These are phyloP conservation scores for Suaeda aralocaspica DNA, from an alignment of 148 eudicot genomes.

Conservation along the genomic window DNA sequence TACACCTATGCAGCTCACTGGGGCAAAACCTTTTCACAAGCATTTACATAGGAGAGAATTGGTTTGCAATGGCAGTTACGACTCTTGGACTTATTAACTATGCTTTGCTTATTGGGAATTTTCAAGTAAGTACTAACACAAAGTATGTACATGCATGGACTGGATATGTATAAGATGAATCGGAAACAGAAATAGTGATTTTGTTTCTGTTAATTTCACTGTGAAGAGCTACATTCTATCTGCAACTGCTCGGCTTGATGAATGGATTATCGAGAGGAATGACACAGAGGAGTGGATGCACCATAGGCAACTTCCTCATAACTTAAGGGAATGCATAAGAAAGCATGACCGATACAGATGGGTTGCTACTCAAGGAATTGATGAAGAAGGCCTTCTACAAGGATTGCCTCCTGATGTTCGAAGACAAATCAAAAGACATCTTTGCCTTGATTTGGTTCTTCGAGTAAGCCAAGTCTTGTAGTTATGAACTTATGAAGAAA, in stretches of 20 bases:
- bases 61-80: constrained; percentile 14
- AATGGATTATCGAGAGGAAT: constrained; percentile 25
- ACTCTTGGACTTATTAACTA: constrained; percentile 25
- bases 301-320: constrained; percentile 28
- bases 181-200: background rate
- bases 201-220: background rate
- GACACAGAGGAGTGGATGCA: constrained; percentile 36
- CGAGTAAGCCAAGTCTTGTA: constrained; percentile 16
- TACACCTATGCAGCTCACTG: constrained; percentile 21
- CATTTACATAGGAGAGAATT: constrained; percentile 23
- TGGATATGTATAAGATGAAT: background rate
- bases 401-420: constrained; percentile 27
- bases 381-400: constrained; percentile 26
- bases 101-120: constrained; percentile 21
- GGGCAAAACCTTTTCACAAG: constrained; percentile 23
- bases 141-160: background rate
- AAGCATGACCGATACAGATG: constrained; percentile 29
- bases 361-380: constrained; percentile 30
- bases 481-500: too few relatives aligned
- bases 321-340: constrained; percentile 19
- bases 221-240: constrained; percentile 24
- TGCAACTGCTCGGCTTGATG: constrained; percentile 25
- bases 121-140: constrained; percentile 10
- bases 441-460: constrained; percentile 25
- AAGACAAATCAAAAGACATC: constrained; percentile 26